A percentile compares a stretch with the other conserved stretches of the same genome.
phyloP scores from a whole-genome alignment of 1,284 basidiomycete genomes.

The Polyporus tsugae region DNA sequence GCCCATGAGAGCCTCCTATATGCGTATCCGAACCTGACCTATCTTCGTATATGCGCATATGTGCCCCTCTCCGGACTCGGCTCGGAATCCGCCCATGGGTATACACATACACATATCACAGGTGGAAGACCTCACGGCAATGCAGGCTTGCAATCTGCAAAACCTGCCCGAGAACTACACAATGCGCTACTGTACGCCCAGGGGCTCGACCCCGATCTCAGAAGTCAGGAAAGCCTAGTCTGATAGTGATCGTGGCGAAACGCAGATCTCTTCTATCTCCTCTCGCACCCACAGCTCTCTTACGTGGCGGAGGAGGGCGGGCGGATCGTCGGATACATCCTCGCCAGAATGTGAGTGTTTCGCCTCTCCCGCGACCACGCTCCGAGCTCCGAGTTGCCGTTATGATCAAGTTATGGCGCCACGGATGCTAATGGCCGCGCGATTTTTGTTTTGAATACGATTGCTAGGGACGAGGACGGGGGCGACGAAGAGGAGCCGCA shows the following conservation, averaged over 20 bases:
- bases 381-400: not conserved
- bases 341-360: slow-evolving; percentile 85
- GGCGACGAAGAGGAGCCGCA: slow-evolving; percentile 68
- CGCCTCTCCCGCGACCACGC: not conserved
- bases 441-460: slow-evolving; percentile 4
- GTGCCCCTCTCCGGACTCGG: not conserved
- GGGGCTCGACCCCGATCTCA: not conserved
- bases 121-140: slow-evolving; percentile 81
- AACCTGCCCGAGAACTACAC: slow-evolving; percentile 90
- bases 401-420: not conserved
- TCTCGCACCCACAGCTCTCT: slow-evolving; percentile 94
- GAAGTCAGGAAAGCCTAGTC: not conserved
- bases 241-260: not conserved
- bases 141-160: slow-evolving; percentile 92
- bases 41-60: not conserved
- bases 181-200: slow-evolving; percentile 82
- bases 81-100: not conserved
- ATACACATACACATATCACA: slow-evolving; percentile 33
- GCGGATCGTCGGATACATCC: slow-evolving; percentile 92
- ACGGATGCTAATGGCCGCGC: too few species aligned
- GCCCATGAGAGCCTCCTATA: slow-evolving; percentile 1
- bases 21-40: not conserved
- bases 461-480: slow-evolving; percentile 73
- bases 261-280: slow-evolving; percentile 86
- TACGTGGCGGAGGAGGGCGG: slow-evolving; percentile 95